Evolutionary conservation across 352 stramenopile genomes (phyloP).

Genomic region (Pythium sp.): DNA sequence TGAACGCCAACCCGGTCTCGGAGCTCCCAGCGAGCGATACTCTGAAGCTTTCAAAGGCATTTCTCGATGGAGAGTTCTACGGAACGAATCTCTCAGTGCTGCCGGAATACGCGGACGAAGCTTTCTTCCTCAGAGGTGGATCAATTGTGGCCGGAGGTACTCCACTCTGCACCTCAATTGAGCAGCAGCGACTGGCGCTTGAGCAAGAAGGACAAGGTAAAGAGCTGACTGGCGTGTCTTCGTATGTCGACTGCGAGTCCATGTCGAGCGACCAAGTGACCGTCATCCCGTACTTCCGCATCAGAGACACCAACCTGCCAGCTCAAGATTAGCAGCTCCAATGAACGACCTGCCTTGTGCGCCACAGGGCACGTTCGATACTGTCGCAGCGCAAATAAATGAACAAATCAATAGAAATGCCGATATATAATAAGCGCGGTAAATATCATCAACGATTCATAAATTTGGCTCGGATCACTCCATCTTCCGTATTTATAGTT

Average conservation of each 20-base stretch:
- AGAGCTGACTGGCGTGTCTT: neutral
- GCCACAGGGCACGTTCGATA: neutral
- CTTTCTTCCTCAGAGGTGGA: slow-evolving; percentile 11
- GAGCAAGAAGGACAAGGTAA: neutral
- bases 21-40: slow-evolving; percentile 9
- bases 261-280: neutral
- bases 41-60: slow-evolving; percentile 4
- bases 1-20: slow-evolving; percentile 20
- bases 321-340: neutral
- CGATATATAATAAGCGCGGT: neutral
- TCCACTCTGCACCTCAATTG: neutral
- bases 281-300: slow-evolving; percentile 5
- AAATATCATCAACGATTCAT: neutral
- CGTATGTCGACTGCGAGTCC: neutral
- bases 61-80: slow-evolving; percentile 2
- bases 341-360: neutral
- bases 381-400: neutral
- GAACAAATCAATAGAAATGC: neutral
- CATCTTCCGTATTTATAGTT: neutral
- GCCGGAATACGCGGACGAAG: slow-evolving; percentile 13
- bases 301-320: slow-evolving; percentile 9
- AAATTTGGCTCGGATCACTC: neutral
- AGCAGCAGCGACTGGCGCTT: neutral
- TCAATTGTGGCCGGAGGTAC: neutral
- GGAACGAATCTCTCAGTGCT: slow-evolving; percentile 4